phyloP scores from a whole-genome alignment of 768 basidiomycete genomes.

The Hypsizygus marmoreus region DNA sequence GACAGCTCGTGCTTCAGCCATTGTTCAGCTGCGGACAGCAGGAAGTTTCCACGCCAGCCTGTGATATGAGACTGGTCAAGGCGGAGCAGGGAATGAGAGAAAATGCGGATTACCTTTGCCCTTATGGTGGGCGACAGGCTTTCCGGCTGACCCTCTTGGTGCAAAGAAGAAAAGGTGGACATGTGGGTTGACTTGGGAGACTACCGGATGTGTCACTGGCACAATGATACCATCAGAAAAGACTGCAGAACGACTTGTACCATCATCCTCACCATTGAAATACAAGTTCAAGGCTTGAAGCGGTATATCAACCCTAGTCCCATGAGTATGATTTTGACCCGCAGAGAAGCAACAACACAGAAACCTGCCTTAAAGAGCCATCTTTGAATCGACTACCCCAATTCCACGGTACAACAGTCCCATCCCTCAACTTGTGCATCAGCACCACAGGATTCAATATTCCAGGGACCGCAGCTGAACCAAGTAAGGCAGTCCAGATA shows the following conservation, averaged over 20 bases:
- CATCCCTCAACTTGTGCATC: constrained; percentile 87
- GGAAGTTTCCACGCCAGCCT: constrained; percentile 96
- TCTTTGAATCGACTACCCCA: constrained; percentile 96
- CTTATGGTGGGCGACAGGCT: constrained; percentile 91
- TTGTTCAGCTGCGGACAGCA: constrained; percentile 90
- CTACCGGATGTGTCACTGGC: constrained; percentile 87
- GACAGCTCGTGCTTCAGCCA: constrained; percentile 94
- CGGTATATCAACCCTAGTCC: constrained; percentile 86
- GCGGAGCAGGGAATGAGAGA: no score
- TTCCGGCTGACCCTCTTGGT: constrained; percentile 83
- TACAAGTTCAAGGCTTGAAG: constrained; percentile 86
- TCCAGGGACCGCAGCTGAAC: constrained; percentile 93
- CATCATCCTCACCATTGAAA: constrained; percentile 65
- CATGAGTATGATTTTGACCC: background rate
- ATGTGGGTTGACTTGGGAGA: constrained; percentile 91
- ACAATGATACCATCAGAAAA: constrained; percentile 5
- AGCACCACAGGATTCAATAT: constrained; percentile 94
- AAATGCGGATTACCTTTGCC: constrained; percentile 93
- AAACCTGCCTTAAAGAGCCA: constrained; percentile 76
- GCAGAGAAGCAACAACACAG: background rate
- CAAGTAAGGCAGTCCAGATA: constrained; percentile 80
- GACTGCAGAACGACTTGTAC: background rate
- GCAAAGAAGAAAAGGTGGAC: constrained; percentile 97
- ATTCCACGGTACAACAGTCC: constrained; percentile 85
- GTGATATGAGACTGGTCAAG: background rate